Base-by-base conservation (phyloP, 2,329 filamentous ascomycete genomes). In the Aspergillus melleus region DNA sequence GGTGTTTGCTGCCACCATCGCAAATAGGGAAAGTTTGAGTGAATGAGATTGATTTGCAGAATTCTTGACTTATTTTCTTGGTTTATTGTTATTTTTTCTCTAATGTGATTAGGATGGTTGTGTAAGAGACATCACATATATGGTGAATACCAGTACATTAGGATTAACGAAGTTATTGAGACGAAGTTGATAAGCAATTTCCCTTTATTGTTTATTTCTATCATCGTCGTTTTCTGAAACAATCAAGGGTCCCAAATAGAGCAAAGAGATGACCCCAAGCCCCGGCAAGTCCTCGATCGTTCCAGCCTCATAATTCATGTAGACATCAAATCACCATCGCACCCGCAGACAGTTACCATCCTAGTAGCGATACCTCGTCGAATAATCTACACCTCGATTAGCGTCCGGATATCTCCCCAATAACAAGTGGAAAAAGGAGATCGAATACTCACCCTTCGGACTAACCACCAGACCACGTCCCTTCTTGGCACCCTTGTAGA, bases 401-500 rank as follows among this genome's bases (percentile, higher is more conserved):
- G 67, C 19, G 19, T 32, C 10, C 52, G 1, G 6, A 12, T 32
- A 6, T 26, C 29, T 19, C 16, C 14, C 9, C 22, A 30, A 36
- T 9, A 22, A 36, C 11, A 1, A 46, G 24, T 20, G 2, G 9
- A 20, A 24, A 2, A 20, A 19, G 49, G n/a, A 30, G 3, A 20
- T 11, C 1, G 1, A 47, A 20, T 61, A 71, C 66, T 79, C 82
- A 74, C 88, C 93, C 83, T 98, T 99, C 1, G 94, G 95, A 73
- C 92, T 96, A 66, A 98, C 92, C 46, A 99, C 95, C 68, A 99
- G 80, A 89, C 96, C 95, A 55, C 94, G 84, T 0, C 96, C 95
- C 81, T 99, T 99, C 84, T 96, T 98, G 32, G 95, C 95, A n/a
- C 95, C 95, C 60, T 93, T 88, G 76, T 98, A 99, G 62, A 99